These are phyloP conservation scores for Rhizophora apiculata DNA, from an alignment of 345 rosid species.

Conservation along the genomic window DNA sequence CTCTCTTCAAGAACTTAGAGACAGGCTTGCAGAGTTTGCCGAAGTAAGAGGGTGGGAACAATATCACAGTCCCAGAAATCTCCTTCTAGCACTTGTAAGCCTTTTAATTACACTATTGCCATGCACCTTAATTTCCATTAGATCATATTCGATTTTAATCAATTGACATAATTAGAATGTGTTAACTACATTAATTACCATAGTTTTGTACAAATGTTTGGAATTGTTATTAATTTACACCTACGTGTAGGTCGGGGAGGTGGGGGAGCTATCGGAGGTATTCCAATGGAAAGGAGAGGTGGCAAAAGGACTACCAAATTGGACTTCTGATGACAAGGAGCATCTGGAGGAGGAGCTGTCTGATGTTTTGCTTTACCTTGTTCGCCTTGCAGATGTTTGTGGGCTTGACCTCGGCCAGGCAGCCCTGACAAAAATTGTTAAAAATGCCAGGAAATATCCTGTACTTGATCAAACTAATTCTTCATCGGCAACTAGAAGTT, in stretches of 20 bases:
- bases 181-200: too few relatives aligned
- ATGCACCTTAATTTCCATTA: too few relatives aligned
- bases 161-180: too few relatives aligned
- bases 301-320: constrained; percentile 51
- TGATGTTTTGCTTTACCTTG: constrained; percentile 57
- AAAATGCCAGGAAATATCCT: constrained; percentile 50
- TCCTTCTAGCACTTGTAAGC: constrained; percentile 50
- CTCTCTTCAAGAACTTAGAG: constrained; percentile 41
- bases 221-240: too few relatives aligned
- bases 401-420: constrained; percentile 65
- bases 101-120: background rate
- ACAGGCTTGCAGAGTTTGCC: constrained; percentile 49
- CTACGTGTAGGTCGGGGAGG: constrained; percentile 56
- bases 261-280: constrained; percentile 56
- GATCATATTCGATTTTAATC: too few relatives aligned
- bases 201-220: too few relatives aligned
- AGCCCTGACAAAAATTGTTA: constrained; percentile 44
- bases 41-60: constrained; percentile 50
- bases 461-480: background rate
- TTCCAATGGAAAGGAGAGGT: constrained; percentile 75
- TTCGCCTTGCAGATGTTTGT: constrained; percentile 54
- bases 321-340: constrained; percentile 48
- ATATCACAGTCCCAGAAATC: constrained; percentile 57
- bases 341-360: constrained; percentile 62
- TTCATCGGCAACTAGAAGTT: background rate